Evolutionary conservation across 2,329 filamentous ascomycete species (phyloP).

Genomic region (Talaromyces amestolkiae): DNA sequence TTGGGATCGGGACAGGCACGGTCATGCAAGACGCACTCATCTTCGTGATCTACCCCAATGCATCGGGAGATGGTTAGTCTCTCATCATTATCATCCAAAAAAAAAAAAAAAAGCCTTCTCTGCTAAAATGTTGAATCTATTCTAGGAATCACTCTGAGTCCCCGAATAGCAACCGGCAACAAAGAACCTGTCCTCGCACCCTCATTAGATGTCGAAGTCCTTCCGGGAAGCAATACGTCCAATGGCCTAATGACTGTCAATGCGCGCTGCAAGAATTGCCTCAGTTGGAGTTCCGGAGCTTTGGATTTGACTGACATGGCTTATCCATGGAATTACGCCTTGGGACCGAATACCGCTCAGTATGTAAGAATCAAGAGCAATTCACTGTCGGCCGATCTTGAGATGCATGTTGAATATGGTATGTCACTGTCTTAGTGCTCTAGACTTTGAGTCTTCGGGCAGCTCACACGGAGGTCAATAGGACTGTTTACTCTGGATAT

Average conservation of each 20-base stretch:
- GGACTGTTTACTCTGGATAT: constrained; percentile 14
- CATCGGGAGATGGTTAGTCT: constrained; percentile 11
- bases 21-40: constrained; percentile 12
- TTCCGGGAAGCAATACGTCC: constrained; percentile 3
- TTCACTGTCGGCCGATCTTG: constrained; percentile 7
- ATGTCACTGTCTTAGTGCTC: neutral
- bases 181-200: constrained; percentile 3
- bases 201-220: constrained; percentile 7
- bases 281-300: constrained; percentile 7
- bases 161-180: constrained; percentile 12
- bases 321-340: constrained; percentile 16
- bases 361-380: constrained; percentile 8
- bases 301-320: constrained; percentile 6
- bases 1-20: constrained; percentile 13
- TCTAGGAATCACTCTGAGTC: constrained; percentile 11
- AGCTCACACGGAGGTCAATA: constrained; percentile 4
- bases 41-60: constrained; percentile 11
- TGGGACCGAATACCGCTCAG: constrained; percentile 14
- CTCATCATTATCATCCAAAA: neutral
- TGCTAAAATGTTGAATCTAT: constrained; percentile 1
- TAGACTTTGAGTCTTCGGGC: neutral
- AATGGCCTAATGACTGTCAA: constrained; percentile 13
- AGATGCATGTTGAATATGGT: constrained; percentile 18
- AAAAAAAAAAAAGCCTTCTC: neutral
- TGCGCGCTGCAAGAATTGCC: constrained; percentile 13